Evolutionary conservation across 2,329 filamentous ascomycete genomes (phyloP), one percentile per base, ranked within the genome.

Genomic region (Colletotrichum sp.): DNA sequence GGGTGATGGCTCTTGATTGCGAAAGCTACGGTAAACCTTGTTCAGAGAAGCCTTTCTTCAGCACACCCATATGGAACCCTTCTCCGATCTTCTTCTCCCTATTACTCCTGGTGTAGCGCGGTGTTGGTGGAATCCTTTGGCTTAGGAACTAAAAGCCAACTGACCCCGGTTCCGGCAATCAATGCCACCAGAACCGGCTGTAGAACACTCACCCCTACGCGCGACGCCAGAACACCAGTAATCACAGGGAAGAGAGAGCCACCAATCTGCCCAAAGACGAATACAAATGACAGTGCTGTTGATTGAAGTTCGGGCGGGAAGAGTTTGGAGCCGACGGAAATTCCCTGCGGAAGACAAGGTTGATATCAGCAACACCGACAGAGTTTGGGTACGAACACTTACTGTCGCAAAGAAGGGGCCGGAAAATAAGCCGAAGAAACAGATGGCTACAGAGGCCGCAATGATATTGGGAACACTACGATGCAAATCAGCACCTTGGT

Each of bases 321-420:
- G 0, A 91, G 80, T 74, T 87, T 90, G 0, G 89, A 87, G 0
- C 84, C 89, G 2, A 91, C 86, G 1, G 87, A 89, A 38, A 92
- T 88, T 3, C 88, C 89, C 88, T 90, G 28, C 5, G 10, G 4
- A 18, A 48, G 36, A n/a, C 2, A 30, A 32, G 3, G 21, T 14
- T 34, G 10, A 18, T 38, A 14, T 21, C 18, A 21, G 28, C 18
- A 21, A 16, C 24, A 38, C 5, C 12, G 38, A 16, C 13, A 8
- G 2, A 4, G 21, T 28, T 16, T 24, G 24, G 2, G 26, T 52
- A 16, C 13, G 6, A 26, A 3, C 5, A 81, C 86, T 76, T 74
- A 89, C 90, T 0, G 89, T 89, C 2, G 90, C 89, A 76, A 92
- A 92, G 26, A 91, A 86, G 0, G 90, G 90, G 0, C 90, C 91